Evolutionary conservation across 208 protist genomes (phyloP).

Genomic region (Naegleria lovaniensis): DNA sequence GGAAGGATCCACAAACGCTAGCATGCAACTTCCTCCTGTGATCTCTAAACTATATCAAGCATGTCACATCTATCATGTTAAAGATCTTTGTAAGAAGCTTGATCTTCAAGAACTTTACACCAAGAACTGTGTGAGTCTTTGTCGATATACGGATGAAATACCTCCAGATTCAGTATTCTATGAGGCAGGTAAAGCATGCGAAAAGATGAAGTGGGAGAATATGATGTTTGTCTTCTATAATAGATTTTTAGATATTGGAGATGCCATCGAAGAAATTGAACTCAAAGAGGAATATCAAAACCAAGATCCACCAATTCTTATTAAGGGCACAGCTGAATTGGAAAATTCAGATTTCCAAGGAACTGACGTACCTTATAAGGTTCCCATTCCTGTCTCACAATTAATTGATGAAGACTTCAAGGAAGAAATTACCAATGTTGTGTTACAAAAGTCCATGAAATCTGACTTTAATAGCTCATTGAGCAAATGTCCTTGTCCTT

Average conservation of each 20-base stretch:
- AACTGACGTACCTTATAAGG: conserved; percentile 70
- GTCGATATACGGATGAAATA: conserved; percentile 77
- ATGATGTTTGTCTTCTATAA: conserved; percentile 91
- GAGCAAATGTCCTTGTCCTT: neutral
- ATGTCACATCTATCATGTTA: conserved; percentile 19
- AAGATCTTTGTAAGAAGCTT: conserved; percentile 8
- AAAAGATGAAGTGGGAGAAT: conserved; percentile 46
- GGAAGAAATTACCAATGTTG: neutral
- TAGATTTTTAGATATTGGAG: conserved; percentile 84
- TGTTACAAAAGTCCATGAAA: neutral
- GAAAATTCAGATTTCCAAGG: conserved; percentile 77
- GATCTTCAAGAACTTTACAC: conserved; percentile 15
- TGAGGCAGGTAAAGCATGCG: conserved; percentile 77
- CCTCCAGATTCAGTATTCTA: conserved; percentile 90
- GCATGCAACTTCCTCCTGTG: neutral
- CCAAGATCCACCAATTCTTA: neutral
- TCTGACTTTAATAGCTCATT: neutral
- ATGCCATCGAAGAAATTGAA: conserved; percentile 81
- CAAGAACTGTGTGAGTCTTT: conserved; percentile 69
- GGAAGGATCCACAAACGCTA: neutral
- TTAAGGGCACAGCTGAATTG: conserved; percentile 45
- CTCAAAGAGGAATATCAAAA: conserved; percentile 47
- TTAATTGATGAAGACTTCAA: neutral
- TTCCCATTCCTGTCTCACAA: neutral
- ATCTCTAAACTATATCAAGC: conserved; percentile 50